These are phyloP conservation scores for Colletotrichum tropicicola DNA, from an alignment of 2,329 filamentous ascomycete genomes.

Conservation along the genomic window DNA sequence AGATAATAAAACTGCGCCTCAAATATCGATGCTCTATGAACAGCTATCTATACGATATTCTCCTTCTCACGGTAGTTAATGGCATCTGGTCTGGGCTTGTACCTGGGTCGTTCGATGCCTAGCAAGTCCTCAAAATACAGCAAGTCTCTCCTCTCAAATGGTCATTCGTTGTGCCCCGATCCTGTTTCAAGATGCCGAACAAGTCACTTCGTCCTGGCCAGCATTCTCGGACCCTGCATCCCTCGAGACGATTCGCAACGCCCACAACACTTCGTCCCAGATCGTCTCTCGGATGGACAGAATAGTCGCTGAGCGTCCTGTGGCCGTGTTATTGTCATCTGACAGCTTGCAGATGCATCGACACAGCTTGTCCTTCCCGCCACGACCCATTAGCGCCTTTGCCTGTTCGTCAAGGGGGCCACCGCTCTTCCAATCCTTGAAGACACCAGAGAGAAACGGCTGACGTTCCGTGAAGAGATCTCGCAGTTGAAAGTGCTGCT, in stretches of 20 bases:
- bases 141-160: not conserved
- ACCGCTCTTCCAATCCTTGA: slow-evolving; percentile 16
- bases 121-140: not conserved
- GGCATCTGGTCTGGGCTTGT: not conserved
- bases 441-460: slow-evolving; percentile 48
- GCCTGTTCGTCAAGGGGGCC: slow-evolving; percentile 4
- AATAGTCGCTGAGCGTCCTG: slow-evolving; percentile 18
- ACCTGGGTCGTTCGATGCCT: not conserved
- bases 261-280: slow-evolving; percentile 25
- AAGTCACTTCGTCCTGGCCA: not conserved
- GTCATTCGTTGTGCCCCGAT: not conserved
- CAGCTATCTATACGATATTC: too few relatives aligned
- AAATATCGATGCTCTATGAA: not conserved
- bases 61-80: not conserved
- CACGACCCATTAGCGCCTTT: not conserved
- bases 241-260: slow-evolving; percentile 4
- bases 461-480: slow-evolving; percentile 69
- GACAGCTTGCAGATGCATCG: slow-evolving; percentile 26
- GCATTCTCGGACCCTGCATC: not conserved
- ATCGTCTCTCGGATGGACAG: slow-evolving; percentile 23
- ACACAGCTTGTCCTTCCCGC: slow-evolving; percentile 9
- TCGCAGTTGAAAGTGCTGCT: slow-evolving; percentile 71
- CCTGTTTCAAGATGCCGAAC: not conserved
- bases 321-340: not conserved
- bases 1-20: not conserved